phyloP scores from a whole-genome alignment of 345 rosid genomes.

The Rhodamnia argentea region DNA sequence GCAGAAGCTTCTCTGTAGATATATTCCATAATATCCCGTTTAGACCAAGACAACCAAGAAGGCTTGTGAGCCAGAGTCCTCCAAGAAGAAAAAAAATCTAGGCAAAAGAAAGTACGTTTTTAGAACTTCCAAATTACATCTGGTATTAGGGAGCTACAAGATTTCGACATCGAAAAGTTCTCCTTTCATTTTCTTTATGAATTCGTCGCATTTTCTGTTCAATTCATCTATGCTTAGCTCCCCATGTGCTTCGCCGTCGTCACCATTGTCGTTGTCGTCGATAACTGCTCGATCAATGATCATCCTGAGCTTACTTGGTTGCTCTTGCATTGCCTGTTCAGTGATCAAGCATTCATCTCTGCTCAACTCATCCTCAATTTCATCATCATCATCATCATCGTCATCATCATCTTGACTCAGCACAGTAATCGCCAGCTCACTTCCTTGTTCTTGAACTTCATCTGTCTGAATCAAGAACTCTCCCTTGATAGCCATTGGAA shows the following conservation, averaged over 20 bases:
- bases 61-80: neutral
- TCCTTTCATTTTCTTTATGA: conserved; percentile 48
- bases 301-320: neutral
- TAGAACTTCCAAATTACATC: neutral
- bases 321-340: neutral
- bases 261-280: neutral
- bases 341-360: neutral
- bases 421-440: neutral
- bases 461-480: neutral
- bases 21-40: neutral
- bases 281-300: neutral
- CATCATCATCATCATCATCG: neutral
- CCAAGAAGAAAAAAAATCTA: neutral
- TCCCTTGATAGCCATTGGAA: neutral
- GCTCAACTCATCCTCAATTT: neutral
- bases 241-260: conserved; percentile 7
- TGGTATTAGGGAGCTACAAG: neutral
- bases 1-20: neutral
- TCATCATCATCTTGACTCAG: neutral
- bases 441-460: neutral
- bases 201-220: conserved; percentile 61
- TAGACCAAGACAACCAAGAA: neutral
- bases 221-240: conserved; percentile 43
- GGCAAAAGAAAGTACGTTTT: neutral
- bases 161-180: neutral